Evolutionary conservation across 2,329 filamentous ascomycete species (phyloP).

Genomic region (Thelonectria rubi): DNA sequence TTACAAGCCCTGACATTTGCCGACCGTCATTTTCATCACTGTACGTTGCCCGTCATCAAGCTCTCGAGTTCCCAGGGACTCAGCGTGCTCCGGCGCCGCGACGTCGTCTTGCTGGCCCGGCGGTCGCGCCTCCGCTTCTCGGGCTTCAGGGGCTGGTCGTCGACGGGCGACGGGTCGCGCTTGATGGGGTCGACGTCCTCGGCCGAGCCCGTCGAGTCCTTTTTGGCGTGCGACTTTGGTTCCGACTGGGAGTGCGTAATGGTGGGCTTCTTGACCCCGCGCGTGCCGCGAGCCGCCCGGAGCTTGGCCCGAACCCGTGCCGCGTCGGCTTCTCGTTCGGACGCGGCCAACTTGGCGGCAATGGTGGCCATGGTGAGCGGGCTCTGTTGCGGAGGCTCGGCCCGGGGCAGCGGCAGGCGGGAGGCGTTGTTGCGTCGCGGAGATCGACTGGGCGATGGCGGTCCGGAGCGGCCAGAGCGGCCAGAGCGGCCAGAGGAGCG

Average conservation of each 20-base stretch:
- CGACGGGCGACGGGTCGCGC: slow-evolving; percentile 38
- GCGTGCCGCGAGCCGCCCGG: slow-evolving; percentile 58
- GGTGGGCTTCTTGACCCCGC: slow-evolving; percentile 46
- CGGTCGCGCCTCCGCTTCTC: slow-evolving; percentile 61
- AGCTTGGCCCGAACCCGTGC: slow-evolving; percentile 71
- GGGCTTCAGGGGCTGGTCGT: slow-evolving; percentile 38
- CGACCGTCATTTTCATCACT: slow-evolving; percentile 40
- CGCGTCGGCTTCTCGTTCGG: slow-evolving; percentile 70
- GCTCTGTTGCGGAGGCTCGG: slow-evolving; percentile 59
- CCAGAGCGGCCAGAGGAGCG: not conserved
- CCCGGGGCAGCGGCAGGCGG: slow-evolving; percentile 45
- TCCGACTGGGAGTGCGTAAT: slow-evolving; percentile 36
- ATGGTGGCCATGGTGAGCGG: slow-evolving; percentile 70
- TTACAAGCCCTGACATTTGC: too few species aligned
- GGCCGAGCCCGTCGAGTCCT: slow-evolving; percentile 19
- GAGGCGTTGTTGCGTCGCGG: slow-evolving; percentile 35
- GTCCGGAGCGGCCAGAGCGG: slow-evolving; percentile 27
- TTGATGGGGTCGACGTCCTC: slow-evolving; percentile 50
- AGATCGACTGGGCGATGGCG: slow-evolving; percentile 31
- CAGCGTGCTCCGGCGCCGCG: slow-evolving; percentile 76
- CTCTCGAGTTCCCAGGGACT: slow-evolving; percentile 79
- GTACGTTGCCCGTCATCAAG: slow-evolving; percentile 62
- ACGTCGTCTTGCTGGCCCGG: slow-evolving; percentile 64
- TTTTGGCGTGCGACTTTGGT: slow-evolving; percentile 10
- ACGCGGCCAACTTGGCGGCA: slow-evolving; percentile 70